A percentile compares a stretch with the other conserved stretches of the same genome.
phyloP scores from a whole-genome alignment of 1,139 yeast species.

The Diutina rugosa region DNA sequence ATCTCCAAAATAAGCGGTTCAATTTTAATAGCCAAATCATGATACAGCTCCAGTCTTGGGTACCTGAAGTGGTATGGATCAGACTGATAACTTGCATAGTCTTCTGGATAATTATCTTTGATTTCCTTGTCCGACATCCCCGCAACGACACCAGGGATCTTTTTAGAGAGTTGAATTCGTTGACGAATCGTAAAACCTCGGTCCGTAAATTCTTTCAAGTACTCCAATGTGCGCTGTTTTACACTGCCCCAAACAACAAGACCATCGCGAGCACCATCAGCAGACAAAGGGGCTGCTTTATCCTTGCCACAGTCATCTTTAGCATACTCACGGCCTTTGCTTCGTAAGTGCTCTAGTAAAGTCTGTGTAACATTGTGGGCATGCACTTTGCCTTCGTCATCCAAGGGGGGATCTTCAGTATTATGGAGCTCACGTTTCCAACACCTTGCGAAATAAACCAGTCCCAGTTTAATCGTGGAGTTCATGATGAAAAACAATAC shows the following conservation, averaged over 20 bases:
- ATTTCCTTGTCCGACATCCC: slow-evolving; percentile 52
- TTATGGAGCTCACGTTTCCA: slow-evolving; percentile 47
- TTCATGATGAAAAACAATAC: slow-evolving; percentile 87
- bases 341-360: slow-evolving; percentile 20
- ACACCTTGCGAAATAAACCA: slow-evolving; percentile 79
- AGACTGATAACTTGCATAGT: slow-evolving; percentile 45
- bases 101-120: slow-evolving; percentile 47
- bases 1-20: slow-evolving; percentile 88
- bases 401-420: slow-evolving; percentile 53
- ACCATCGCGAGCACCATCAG: slow-evolving; percentile 33
- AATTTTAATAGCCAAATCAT: slow-evolving; percentile 86
- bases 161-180: slow-evolving; percentile 72
- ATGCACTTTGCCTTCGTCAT: slow-evolving; percentile 41
- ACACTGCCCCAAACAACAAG: slow-evolving; percentile 89
- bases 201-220: slow-evolving; percentile 55
- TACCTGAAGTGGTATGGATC: slow-evolving; percentile 92
- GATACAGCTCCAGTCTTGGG: slow-evolving; percentile 89
- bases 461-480: slow-evolving; percentile 71
- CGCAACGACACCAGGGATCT: slow-evolving; percentile 86
- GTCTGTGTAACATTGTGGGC: slow-evolving; percentile 32
- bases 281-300: slow-evolving; percentile 24
- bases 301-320: no score
- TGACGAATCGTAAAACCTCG: slow-evolving; percentile 47
- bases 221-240: slow-evolving; percentile 68
- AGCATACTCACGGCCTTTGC: slow-evolving; percentile 16